Conservation (phyloP, 179 eudicot genomes). For the Silene vulgaris region DNA sequence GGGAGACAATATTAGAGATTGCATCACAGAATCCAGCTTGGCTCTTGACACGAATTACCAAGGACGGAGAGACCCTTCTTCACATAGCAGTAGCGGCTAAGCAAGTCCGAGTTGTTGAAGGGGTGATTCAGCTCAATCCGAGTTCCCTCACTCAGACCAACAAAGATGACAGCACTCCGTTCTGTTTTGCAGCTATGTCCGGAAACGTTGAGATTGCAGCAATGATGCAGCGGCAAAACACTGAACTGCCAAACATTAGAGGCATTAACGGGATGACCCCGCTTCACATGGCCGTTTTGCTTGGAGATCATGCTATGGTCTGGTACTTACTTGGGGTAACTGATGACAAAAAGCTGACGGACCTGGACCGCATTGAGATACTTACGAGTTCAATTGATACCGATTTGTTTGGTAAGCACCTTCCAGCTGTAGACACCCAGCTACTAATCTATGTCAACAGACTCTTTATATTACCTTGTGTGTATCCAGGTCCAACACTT, state of each 20-base stretch:
- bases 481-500: too few species aligned
- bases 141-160: not conserved
- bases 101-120: not conserved
- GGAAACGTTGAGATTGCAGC: constrained; percentile 20
- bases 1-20: not conserved
- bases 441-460: too few species aligned
- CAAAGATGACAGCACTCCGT: constrained; percentile 1
- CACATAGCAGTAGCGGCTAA: constrained; percentile 23
- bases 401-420: too few species aligned
- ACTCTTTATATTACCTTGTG: too few species aligned
- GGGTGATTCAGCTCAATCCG: not conserved
- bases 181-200: constrained; percentile 18
- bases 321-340: constrained; percentile 13
- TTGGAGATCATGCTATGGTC: constrained; percentile 17
- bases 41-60: not conserved
- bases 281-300: constrained; percentile 19
- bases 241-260: constrained; percentile 8
- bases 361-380: not conserved
- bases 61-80: constrained; percentile 4
- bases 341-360: not conserved
- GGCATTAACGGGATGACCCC: constrained; percentile 17
- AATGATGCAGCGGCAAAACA: constrained; percentile 7
- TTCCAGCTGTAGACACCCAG: too few species aligned
- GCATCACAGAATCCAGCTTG: not conserved
- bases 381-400: too few species aligned